Evolutionary conservation across 2,329 filamentous ascomycete genomes (phyloP), one percentile per base, ranked within the genome.

Genomic region (Talaromyces islandicus): DNA sequence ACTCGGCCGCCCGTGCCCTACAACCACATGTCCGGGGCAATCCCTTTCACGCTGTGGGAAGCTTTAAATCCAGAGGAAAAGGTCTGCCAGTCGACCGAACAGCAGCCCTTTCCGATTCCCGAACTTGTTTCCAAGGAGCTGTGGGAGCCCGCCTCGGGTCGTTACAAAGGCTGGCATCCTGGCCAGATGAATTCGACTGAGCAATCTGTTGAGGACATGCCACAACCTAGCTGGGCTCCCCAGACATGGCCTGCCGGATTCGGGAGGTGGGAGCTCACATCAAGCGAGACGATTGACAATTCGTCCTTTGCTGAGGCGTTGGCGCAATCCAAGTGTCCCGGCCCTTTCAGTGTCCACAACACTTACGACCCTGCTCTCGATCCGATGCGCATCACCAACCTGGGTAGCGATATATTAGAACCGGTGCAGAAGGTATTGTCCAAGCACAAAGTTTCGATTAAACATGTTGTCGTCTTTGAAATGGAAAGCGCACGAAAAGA

Each of bases 401-500:
- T 71, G 7, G 65, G 72, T 57, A 62, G 62, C n/a, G 66, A 65
- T 12, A 27, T 71, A 5, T 48, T 70, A 27, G 66, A 67, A 30
- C 65, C 66, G 17, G 55, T 73, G 30, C 43, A 67, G 30, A 54
- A 61, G 43, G 69, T 67, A 6, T 56, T 73, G 4, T 61, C 64
- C 21, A 53, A 69, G 9, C 63, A 66, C 21, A 56, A 65, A 9
- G 60, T 71, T 4, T 62, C 68, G 6, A 71, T 73, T n/a, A 70
- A 63, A 4, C 70, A 73, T 54, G 63, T 73, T 30, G 59, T 72
- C 17, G 52, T 73, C 27, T 62, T 73, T 30, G 64, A 68, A 24
- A 69, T 72, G 69, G 70, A 73, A 58, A 73, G 70, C 56, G 62
- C 68, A 10, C 64, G 70, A 21, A 71, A 72, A 46, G 70, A 71